phyloP scores from a whole-genome alignment of 2,329 filamentous ascomycete species.

The Fusarium ambrosium region DNA sequence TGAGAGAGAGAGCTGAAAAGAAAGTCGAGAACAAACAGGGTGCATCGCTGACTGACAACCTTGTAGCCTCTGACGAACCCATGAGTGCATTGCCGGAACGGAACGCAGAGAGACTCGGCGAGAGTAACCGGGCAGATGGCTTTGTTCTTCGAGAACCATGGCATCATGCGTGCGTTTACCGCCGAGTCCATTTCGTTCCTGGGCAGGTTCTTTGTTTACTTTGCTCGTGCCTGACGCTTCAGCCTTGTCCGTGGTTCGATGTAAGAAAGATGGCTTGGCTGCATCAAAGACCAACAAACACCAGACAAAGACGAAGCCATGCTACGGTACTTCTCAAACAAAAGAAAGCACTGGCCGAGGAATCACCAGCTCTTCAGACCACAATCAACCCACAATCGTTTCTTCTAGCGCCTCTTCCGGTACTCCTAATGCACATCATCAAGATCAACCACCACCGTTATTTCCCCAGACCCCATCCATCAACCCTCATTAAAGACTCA shows the following conservation, averaged over 20 bases:
- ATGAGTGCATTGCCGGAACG: constrained; percentile 19
- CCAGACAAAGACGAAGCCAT: neutral
- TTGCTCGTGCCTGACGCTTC: constrained; percentile 2
- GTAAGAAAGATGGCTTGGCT: neutral
- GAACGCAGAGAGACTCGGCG: constrained; percentile 10
- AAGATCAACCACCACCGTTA: constrained; percentile 17
- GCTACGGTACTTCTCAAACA: neutral
- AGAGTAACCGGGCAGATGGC: neutral
- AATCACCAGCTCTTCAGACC: neutral
- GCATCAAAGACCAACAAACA: constrained; percentile 6
- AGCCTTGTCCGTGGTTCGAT: constrained; percentile 5
- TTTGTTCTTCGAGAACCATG: constrained; percentile 1
- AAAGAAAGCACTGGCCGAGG: neutral
- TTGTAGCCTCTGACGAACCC: constrained; percentile 24
- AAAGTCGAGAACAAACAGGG: constrained; percentile 10
- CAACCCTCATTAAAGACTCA: constrained; percentile 2
- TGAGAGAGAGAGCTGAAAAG: neutral
- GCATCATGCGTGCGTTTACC: constrained; percentile 19
- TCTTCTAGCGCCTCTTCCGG: constrained; percentile 31
- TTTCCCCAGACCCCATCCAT: constrained; percentile 25
- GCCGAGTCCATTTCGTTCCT: neutral
- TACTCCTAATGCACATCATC: constrained; percentile 37
- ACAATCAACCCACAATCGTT: neutral
- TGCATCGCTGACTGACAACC: constrained; percentile 22
- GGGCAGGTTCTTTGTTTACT: constrained; percentile 6